Evolutionary conservation across 106 monocot species (phyloP).

Genomic region (Dendrobium catenatum): DNA sequence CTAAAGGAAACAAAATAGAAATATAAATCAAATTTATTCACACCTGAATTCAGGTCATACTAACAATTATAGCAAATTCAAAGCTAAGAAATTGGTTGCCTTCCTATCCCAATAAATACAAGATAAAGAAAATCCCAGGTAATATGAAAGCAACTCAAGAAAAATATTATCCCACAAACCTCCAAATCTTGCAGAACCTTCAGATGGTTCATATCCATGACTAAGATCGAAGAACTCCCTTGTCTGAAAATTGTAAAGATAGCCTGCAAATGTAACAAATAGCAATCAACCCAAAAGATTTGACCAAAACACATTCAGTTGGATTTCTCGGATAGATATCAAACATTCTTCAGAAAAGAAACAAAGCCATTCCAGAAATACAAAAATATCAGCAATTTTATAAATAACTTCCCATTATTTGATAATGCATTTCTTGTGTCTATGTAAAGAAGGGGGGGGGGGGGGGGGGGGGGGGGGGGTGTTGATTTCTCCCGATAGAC

Average conservation of each 20-base stretch:
- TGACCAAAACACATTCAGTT: not conserved
- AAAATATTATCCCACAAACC: conserved; percentile 33
- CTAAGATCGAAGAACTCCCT: conserved; percentile 93
- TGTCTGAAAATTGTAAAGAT: conserved; percentile 91
- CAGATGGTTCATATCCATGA: conserved; percentile 71
- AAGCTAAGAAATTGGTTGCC: not conserved
- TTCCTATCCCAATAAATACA: not conserved
- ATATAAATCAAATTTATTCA: not conserved
- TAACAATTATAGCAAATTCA: not conserved
- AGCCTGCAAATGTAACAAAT: conserved; percentile 42
- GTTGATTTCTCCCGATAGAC: too few species aligned
- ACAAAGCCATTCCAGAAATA: not conserved
- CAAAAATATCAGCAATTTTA: not conserved
- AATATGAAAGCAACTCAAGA: not conserved
- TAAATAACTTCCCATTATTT: not conserved
- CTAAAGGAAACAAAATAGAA: not conserved
- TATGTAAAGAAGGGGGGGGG: not conserved
- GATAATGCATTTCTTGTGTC: not conserved
- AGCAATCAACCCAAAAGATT: not conserved
- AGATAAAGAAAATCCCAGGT: not conserved
- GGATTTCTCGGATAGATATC: not conserved
- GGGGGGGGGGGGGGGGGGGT: too few species aligned
- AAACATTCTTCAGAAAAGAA: not conserved
- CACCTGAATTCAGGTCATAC: not conserved
- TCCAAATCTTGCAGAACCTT: conserved; percentile 77